phyloP scores from a whole-genome alignment of 176 grass and related monocot species.

The Elaeis guineensis region DNA sequence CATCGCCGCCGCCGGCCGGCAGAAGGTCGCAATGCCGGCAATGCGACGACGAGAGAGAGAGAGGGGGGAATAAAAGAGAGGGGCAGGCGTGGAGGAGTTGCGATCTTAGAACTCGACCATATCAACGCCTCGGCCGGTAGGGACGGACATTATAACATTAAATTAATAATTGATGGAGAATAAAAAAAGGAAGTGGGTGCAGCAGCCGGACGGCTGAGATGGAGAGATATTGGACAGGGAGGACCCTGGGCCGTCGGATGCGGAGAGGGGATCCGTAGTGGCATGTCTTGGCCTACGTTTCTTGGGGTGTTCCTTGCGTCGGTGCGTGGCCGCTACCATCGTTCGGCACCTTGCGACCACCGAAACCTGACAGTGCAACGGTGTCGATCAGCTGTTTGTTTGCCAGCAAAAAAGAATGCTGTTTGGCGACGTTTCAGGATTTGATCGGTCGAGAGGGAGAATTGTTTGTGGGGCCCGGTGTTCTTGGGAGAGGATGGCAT shows the following conservation, averaged over 20 bases:
- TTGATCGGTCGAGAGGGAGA: too few species aligned
- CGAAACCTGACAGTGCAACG: background rate
- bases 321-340: background rate
- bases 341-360: slow-evolving; percentile 4
- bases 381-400: background rate
- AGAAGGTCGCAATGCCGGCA: too few species aligned
- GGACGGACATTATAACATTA: background rate
- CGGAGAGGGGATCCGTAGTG: too few species aligned
- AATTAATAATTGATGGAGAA: background rate
- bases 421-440: too few species aligned
- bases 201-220: background rate
- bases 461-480: too few species aligned
- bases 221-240: background rate
- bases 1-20: slow-evolving; percentile 16
- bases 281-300: too few species aligned
- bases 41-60: background rate
- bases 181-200: too few species aligned
- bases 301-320: background rate
- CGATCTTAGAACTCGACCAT: slow-evolving; percentile 1
- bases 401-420: too few species aligned
- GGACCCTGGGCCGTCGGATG: background rate
- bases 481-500: too few species aligned
- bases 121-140: background rate
- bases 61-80: background rate
- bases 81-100: background rate